These are phyloP conservation scores for Gracilaria caudata DNA, from an alignment of 23 red algal species.

Conservation along the genomic window DNA sequence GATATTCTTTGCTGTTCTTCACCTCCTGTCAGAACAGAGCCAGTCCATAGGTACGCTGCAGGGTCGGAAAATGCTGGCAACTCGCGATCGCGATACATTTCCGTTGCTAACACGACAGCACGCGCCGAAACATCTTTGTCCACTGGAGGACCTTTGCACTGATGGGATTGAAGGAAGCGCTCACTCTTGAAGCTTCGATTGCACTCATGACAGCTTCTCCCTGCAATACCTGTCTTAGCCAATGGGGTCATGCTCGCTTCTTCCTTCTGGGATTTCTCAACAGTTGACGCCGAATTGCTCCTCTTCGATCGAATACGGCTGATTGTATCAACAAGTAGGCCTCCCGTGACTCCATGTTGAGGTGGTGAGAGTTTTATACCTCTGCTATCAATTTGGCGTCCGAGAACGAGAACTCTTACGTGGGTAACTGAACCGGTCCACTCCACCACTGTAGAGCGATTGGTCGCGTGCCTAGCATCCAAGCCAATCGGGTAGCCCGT, in stretches of 20 bases:
- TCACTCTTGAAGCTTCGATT: slow-evolving; percentile 50
- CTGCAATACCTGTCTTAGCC: slow-evolving; percentile 28
- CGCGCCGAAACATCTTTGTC: slow-evolving; percentile 55
- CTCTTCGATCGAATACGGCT: slow-evolving; percentile 5
- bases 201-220: slow-evolving; percentile 43
- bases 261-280: slow-evolving; percentile 16
- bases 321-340: slow-evolving; percentile 34
- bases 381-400: neutral
- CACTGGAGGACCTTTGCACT: slow-evolving; percentile 50
- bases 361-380: neutral
- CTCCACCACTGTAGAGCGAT: neutral
- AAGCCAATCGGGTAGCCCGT: neutral
- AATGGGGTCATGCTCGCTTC: slow-evolving; percentile 10
- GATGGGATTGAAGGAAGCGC: slow-evolving; percentile 31
- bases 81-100: slow-evolving; percentile 39
- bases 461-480: neutral
- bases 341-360: slow-evolving; percentile 41
- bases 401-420: slow-evolving; percentile 6
- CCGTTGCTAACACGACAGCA: slow-evolving; percentile 41
- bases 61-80: slow-evolving; percentile 45
- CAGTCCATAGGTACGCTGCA: slow-evolving; percentile 15
- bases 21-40: neutral
- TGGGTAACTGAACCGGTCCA: slow-evolving; percentile 38
- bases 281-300: neutral
- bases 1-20: slow-evolving; percentile 30